These are phyloP conservation scores for Entophlyctis luteolus DNA, from an alignment of 192 early-diverging fungal species.

Conservation along the genomic window DNA sequence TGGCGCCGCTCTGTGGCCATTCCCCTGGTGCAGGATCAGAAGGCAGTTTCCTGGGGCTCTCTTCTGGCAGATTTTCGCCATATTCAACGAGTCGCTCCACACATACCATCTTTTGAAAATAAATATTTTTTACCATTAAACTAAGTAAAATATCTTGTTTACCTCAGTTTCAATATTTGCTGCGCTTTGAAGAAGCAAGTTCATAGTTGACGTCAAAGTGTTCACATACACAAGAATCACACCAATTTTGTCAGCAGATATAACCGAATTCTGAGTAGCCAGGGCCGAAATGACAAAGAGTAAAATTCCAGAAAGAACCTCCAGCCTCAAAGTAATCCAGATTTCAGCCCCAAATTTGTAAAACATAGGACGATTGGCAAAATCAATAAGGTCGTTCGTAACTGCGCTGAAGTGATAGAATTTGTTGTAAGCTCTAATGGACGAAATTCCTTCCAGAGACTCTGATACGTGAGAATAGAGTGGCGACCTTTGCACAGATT, in stretches of 20 bases:
- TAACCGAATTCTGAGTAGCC: neutral
- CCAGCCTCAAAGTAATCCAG: constrained; percentile 7
- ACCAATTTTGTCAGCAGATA: neutral
- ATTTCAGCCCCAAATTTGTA: constrained; percentile 15
- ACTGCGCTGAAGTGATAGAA: neutral
- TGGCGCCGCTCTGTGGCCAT: constrained; percentile 45
- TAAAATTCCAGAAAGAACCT: neutral
- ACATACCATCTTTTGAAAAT: constrained; percentile 46
- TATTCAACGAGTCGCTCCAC: constrained; percentile 47
- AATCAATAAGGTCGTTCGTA: constrained; percentile 1
- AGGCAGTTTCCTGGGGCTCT: constrained; percentile 18
- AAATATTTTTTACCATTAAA: neutral
- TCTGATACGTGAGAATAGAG: constrained; percentile 37
- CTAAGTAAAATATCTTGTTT: neutral
- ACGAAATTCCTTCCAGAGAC: constrained; percentile 32
- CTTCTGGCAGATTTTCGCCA: constrained; percentile 31
- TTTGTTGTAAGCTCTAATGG: constrained; percentile 25
- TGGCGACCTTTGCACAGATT: constrained; percentile 30
- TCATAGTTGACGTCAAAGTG: constrained; percentile 4
- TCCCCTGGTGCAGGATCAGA: constrained; percentile 32
- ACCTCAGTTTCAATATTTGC: constrained; percentile 19
- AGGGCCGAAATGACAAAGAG: neutral
- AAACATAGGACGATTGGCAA: constrained; percentile 1
- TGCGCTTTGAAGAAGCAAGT: constrained; percentile 9
- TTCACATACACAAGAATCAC: constrained; percentile 1